A percentile compares a stretch with the other conserved stretches of the same genome.
phyloP scores from a whole-genome alignment of 768 basidiomycete species.

The Dictyophora rubrovolvata region DNA sequence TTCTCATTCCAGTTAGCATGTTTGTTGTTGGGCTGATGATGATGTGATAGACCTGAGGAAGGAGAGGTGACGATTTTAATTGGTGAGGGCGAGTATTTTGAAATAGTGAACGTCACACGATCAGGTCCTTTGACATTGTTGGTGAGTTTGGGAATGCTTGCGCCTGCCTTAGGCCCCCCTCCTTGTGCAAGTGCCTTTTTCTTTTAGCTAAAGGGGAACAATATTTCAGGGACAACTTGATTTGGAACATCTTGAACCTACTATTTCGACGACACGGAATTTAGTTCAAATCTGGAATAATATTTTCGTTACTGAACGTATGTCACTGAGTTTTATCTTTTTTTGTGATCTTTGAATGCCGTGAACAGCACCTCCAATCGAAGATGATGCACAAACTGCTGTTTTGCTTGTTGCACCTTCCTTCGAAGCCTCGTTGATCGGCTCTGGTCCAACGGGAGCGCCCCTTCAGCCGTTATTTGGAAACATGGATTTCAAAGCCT shows the following conservation, averaged over 20 bases:
- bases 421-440: slow-evolving; percentile 46
- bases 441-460: slow-evolving; percentile 49
- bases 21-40: background rate
- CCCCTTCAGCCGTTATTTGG: slow-evolving; percentile 43
- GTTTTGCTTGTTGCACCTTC: slow-evolving; percentile 49
- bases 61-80: slow-evolving; percentile 41
- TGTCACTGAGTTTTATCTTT: background rate
- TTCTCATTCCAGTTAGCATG: background rate
- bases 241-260: slow-evolving; percentile 26
- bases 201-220: background rate
- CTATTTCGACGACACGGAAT: slow-evolving; percentile 34
- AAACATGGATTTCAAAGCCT: slow-evolving; percentile 47
- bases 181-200: background rate
- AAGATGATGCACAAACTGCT: slow-evolving; percentile 48
- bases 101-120: slow-evolving; percentile 48
- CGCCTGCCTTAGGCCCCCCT: background rate
- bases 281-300: slow-evolving; percentile 47
- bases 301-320: slow-evolving; percentile 22
- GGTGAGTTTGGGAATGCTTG: slow-evolving; percentile 21
- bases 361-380: slow-evolving; percentile 12
- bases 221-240: slow-evolving; percentile 38
- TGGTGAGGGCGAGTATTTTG: slow-evolving; percentile 48
- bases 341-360: slow-evolving; percentile 14
- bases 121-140: slow-evolving; percentile 45
- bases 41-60: slow-evolving; percentile 28